These are phyloP conservation scores for Butyriboletus loyo DNA, from an alignment of 768 basidiomycete genomes.

Conservation along the genomic window DNA sequence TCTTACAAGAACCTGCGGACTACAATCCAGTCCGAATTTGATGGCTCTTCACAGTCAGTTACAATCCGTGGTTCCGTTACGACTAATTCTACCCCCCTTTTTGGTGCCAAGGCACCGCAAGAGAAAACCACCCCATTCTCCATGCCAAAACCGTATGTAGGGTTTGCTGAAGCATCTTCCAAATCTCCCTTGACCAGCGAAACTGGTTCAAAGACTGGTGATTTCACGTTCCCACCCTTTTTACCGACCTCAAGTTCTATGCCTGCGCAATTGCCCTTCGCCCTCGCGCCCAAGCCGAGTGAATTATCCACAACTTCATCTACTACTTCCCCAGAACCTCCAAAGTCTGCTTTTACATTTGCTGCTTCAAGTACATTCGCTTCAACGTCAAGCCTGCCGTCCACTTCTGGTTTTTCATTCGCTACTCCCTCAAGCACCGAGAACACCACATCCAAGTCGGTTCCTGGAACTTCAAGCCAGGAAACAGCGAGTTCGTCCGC, in stretches of 20 bases:
- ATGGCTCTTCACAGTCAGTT: slow-evolving; percentile 29
- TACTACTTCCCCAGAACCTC: slow-evolving; percentile 13
- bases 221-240: slow-evolving; percentile 28
- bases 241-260: slow-evolving; percentile 18
- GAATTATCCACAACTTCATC: slow-evolving; percentile 14
- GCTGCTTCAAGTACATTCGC: slow-evolving; percentile 6
- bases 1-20: slow-evolving; percentile 57
- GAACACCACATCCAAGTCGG: slow-evolving; percentile 4
- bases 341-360: slow-evolving; percentile 32
- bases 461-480: slow-evolving; percentile 7
- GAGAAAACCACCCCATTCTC: slow-evolving; percentile 21
- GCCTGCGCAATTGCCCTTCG: slow-evolving; percentile 11
- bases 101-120: slow-evolving; percentile 5
- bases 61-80: slow-evolving; percentile 4
- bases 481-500: slow-evolving; percentile 7
- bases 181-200: slow-evolving; percentile 14
- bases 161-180: slow-evolving; percentile 14
- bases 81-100: slow-evolving; percentile 10
- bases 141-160: slow-evolving; percentile 37
- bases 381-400: slow-evolving; percentile 4
- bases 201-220: slow-evolving; percentile 15
- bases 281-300: slow-evolving; percentile 15
- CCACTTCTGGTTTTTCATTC: slow-evolving; percentile 21
- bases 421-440: slow-evolving; percentile 5
- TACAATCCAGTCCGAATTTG: slow-evolving; percentile 55